These are phyloP conservation scores for Solanum okadae DNA, from an alignment of 257 asterid species.

Conservation along the genomic window DNA sequence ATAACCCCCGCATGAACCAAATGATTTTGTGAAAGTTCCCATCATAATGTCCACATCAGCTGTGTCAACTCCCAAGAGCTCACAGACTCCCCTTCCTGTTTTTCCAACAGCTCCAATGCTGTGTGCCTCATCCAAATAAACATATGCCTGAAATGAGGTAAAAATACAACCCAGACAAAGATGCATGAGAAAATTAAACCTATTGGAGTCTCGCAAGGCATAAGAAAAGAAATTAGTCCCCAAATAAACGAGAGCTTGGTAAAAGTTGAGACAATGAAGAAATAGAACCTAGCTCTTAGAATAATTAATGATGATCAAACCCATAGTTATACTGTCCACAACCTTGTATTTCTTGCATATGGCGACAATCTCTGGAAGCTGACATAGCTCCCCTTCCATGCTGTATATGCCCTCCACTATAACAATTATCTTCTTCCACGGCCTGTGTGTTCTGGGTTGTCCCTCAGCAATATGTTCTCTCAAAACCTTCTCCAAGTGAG, in stretches of 20 bases:
- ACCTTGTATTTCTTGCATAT: slow-evolving; percentile 98
- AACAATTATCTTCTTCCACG: slow-evolving; percentile 94
- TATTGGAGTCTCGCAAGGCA: neutral
- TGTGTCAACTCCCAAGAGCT: slow-evolving; percentile 92
- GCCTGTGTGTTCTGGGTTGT: slow-evolving; percentile 95
- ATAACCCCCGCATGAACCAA: slow-evolving; percentile 99
- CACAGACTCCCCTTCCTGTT: slow-evolving; percentile 97
- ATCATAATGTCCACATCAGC: slow-evolving; percentile 94
- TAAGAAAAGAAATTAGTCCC: neutral
- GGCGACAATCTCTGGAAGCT: slow-evolving; percentile 92
- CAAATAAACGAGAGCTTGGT: neutral
- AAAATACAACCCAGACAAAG: slow-evolving; percentile 1
- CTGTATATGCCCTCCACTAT: slow-evolving; percentile 99
- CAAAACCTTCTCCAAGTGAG: slow-evolving; percentile 85
- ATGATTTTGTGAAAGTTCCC: slow-evolving; percentile 99
- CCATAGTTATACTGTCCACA: neutral
- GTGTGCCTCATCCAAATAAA: slow-evolving; percentile 98
- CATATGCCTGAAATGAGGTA: slow-evolving; percentile 46
- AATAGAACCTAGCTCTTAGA: neutral
- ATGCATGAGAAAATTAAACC: neutral
- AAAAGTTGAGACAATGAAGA: neutral
- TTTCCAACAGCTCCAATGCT: slow-evolving; percentile 99
- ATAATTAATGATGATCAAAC: neutral
- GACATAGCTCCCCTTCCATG: slow-evolving; percentile 98
- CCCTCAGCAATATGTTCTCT: slow-evolving; percentile 93